These are phyloP conservation scores for Arthrobotrys entomopaga DNA, from an alignment of 2,329 filamentous ascomycete genomes.

Conservation along the genomic window DNA sequence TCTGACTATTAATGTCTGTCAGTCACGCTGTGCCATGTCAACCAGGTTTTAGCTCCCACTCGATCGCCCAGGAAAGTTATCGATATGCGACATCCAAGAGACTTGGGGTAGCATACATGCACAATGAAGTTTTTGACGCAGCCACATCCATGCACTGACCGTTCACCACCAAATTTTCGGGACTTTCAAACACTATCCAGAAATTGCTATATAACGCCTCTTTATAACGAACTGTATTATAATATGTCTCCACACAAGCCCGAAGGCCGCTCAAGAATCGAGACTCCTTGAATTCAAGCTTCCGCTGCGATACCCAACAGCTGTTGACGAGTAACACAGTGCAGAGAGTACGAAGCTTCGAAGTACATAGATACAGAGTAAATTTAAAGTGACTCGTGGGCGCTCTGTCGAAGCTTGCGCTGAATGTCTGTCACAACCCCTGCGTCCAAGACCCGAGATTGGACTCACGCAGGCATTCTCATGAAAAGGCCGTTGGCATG, in stretches of 20 bases:
- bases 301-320: not conserved
- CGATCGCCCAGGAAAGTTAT: slow-evolving; percentile 15
- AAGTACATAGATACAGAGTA: not conserved
- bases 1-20: slow-evolving; percentile 24
- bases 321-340: too few species aligned
- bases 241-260: slow-evolving; percentile 4
- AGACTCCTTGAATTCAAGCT: too few species aligned
- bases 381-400: not conserved
- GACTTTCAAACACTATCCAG: slow-evolving; percentile 25
- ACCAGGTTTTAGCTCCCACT: slow-evolving; percentile 32
- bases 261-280: too few species aligned
- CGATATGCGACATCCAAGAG: slow-evolving; percentile 32
- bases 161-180: slow-evolving; percentile 6
- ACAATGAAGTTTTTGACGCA: slow-evolving; percentile 13
- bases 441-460: slow-evolving; percentile 39
- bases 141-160: slow-evolving; percentile 25
- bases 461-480: slow-evolving; percentile 1
- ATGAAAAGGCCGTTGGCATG: not conserved
- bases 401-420: not conserved
- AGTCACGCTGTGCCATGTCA: slow-evolving; percentile 46
- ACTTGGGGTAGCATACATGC: not conserved
- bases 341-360: not conserved
- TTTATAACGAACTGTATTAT: not conserved
- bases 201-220: slow-evolving; percentile 50
- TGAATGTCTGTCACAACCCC: slow-evolving; percentile 9